phyloP scores from a whole-genome alignment of 176 grass and related monocot species.

The Musa beccarii region DNA sequence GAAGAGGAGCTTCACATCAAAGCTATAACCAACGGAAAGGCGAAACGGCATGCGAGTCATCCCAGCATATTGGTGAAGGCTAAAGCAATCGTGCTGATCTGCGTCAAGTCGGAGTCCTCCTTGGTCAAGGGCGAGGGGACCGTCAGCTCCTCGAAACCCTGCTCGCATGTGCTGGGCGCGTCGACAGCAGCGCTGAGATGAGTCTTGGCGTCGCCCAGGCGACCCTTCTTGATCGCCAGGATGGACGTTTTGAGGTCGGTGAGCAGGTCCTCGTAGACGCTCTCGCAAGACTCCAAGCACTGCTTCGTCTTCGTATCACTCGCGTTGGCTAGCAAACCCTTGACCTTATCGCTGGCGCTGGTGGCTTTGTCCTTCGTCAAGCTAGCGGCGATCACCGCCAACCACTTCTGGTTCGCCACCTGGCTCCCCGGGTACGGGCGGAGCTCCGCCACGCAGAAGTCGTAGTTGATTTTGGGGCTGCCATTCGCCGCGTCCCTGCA shows the following conservation, averaged over 20 bases:
- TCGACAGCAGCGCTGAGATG: not conserved
- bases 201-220: not conserved
- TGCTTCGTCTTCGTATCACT: not conserved
- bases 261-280: not conserved
- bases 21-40: no score
- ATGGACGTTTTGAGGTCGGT: not conserved
- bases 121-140: not conserved
- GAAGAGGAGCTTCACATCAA: no score
- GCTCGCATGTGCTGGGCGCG: not conserved
- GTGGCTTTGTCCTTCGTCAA: slow-evolving; percentile 10
- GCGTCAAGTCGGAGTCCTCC: not conserved
- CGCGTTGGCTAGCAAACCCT: slow-evolving; percentile 2
- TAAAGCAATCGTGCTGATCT: not conserved
- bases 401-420: slow-evolving; percentile 6
- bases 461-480: slow-evolving; percentile 34
- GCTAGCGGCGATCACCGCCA: slow-evolving; percentile 24
- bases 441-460: slow-evolving; percentile 43
- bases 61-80: not conserved
- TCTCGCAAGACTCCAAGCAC: not conserved
- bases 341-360: slow-evolving; percentile 7
- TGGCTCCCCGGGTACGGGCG: slow-evolving; percentile 7
- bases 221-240: not conserved
- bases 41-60: no score
- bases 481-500: slow-evolving; percentile 9
- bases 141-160: not conserved